phyloP scores from a whole-genome alignment of 2,329 filamentous ascomycete genomes.

The Chrysoporthe austroafricana region DNA sequence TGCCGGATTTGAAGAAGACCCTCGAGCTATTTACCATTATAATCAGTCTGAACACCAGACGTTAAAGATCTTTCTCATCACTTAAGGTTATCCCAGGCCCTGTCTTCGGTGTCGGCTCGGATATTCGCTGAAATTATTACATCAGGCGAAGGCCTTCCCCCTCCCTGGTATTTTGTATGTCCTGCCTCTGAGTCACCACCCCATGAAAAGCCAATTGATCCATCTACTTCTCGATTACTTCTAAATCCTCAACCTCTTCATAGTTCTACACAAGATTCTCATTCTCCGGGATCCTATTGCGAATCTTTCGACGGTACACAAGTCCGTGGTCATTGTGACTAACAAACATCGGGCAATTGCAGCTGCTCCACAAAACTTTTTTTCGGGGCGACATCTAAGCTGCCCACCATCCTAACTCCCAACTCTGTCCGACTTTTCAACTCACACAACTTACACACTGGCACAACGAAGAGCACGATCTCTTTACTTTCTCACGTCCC shows the following conservation, averaged over 20 bases:
- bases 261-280: background rate
- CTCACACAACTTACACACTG: conserved; percentile 2
- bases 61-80: background rate
- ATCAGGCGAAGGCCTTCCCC: background rate
- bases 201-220: background rate
- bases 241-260: background rate
- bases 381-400: background rate
- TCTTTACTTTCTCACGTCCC: conserved; percentile 7
- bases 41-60: background rate
- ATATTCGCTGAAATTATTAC: background rate
- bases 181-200: conserved; percentile 25
- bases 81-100: background rate
- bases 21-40: background rate
- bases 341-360: conserved; percentile 18
- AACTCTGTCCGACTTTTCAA: background rate
- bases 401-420: background rate
- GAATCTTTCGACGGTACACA: conserved; percentile 11
- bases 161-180: background rate
- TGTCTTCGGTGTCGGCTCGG: background rate
- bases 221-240: conserved; percentile 1
- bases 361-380: conserved; percentile 23
- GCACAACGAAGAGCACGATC: conserved; percentile 8
- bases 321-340: conserved; percentile 13
- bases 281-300: too few species aligned
- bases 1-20: background rate